Conservation (phyloP, 805 yeast species). For the Ogataea methanolica region DNA sequence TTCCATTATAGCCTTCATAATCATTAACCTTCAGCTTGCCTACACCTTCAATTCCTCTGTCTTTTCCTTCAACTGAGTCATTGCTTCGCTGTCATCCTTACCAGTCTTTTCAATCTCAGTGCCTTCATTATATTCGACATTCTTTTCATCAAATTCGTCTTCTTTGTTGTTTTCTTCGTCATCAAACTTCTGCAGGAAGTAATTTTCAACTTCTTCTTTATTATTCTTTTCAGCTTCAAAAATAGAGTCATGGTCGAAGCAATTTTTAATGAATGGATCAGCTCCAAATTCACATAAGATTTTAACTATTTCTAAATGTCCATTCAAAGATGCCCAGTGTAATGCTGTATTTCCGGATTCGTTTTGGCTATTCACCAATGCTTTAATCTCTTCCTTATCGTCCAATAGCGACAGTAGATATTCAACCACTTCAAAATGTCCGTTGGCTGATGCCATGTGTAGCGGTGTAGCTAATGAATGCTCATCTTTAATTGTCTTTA, state of each 20-base stretch:
- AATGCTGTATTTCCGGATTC: slow-evolving; percentile 89
- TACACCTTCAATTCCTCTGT: slow-evolving; percentile 19
- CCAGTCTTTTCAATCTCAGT: slow-evolving; percentile 46
- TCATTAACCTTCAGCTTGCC: too few relatives aligned
- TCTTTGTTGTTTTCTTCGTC: slow-evolving; percentile 41
- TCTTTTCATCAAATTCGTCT: slow-evolving; percentile 25
- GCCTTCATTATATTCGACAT: slow-evolving; percentile 41
- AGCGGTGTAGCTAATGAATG: slow-evolving; percentile 67
- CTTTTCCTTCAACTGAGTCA: slow-evolving; percentile 29
- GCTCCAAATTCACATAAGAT: slow-evolving; percentile 71
- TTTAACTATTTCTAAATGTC: slow-evolving; percentile 69
- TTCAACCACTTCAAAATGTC: slow-evolving; percentile 66
- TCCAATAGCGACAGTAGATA: slow-evolving; percentile 50
- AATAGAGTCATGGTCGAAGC: slow-evolving; percentile 74
- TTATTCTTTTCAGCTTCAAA: slow-evolving; percentile 84
- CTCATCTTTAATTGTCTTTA: slow-evolving; percentile 54
- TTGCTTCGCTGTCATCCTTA: slow-evolving; percentile 39
- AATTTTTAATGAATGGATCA: slow-evolving; percentile 76
- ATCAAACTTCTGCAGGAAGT: slow-evolving; percentile 65
- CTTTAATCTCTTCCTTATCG: slow-evolving; percentile 37
- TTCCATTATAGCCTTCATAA: too few relatives aligned
- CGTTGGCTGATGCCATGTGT: slow-evolving; percentile 97
- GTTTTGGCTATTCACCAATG: slow-evolving; percentile 50
- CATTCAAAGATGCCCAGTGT: slow-evolving; percentile 95
- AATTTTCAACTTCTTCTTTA: slow-evolving; percentile 72